phyloP scores from a whole-genome alignment of 2,329 filamentous ascomycete genomes.

The Hymenoscyphus occultus region DNA sequence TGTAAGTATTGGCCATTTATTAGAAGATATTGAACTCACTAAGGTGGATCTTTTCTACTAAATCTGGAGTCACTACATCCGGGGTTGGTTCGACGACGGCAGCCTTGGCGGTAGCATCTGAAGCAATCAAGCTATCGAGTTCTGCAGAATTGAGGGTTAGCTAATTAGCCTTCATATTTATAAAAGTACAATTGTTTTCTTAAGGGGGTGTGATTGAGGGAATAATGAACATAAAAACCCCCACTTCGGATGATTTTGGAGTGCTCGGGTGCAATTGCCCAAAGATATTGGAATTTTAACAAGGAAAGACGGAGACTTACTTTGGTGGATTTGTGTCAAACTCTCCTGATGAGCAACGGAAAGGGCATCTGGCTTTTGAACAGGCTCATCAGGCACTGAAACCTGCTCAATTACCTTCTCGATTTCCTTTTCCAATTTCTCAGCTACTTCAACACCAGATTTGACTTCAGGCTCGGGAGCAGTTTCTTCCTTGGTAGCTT shows the following conservation, averaged over 20 bases:
- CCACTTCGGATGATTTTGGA: background rate
- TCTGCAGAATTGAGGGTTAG: background rate
- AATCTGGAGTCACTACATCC: background rate
- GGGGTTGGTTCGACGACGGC: background rate
- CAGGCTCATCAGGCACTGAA: background rate
- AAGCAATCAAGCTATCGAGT: constrained; percentile 3
- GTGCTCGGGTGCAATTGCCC: background rate
- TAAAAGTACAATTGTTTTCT: background rate
- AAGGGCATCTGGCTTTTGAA: background rate
- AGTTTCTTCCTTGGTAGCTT: background rate
- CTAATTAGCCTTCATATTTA: background rate
- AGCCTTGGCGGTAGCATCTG: background rate
- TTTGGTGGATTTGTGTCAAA: constrained; percentile 9
- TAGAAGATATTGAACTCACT: background rate
- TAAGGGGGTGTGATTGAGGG: too few species aligned
- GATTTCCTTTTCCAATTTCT: background rate
- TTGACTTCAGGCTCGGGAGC: background rate
- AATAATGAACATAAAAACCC: too few species aligned
- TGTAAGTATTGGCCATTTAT: background rate
- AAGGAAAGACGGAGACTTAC: background rate
- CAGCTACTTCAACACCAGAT: background rate
- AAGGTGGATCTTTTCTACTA: constrained; percentile 5
- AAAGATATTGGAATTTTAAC: background rate
- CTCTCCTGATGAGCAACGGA: constrained; percentile 12
- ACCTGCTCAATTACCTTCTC: constrained; percentile 8